Conservation (phyloP, 139 green algal genomes). For the Raphidocelis subcapitata region DNA sequence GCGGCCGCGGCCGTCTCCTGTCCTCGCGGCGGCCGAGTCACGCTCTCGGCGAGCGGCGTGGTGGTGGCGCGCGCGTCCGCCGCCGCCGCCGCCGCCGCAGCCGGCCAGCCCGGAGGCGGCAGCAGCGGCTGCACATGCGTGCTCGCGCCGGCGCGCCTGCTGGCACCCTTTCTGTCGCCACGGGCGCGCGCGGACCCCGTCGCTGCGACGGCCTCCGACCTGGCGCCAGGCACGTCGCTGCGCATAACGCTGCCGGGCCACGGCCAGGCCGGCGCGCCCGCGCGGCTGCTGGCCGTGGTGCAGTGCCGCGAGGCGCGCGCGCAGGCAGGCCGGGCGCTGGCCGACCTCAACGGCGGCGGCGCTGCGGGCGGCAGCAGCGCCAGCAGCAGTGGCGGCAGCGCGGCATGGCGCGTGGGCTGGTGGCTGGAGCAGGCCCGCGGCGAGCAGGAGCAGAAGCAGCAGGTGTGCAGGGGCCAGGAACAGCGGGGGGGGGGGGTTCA, state of each 20-base stretch:
- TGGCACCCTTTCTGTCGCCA: constrained; percentile 17
- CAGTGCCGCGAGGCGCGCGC: constrained; percentile 1
- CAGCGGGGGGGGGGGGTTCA: too few species aligned
- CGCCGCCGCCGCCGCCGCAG: neutral
- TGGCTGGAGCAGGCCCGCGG: constrained; percentile 9
- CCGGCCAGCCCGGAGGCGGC: constrained; percentile 1
- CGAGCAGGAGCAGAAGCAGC: too few species aligned
- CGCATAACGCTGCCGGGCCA: neutral
- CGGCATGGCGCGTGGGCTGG: constrained; percentile 21
- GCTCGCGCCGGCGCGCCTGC: neutral
- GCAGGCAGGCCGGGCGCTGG: constrained; percentile 7
- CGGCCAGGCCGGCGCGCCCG: neutral
- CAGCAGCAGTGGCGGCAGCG: too few species aligned
- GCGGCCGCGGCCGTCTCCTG: constrained; percentile 16
- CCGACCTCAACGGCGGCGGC: neutral
- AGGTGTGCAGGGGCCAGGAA: too few species aligned
- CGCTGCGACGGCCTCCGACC: neutral
- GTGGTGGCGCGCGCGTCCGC: neutral
- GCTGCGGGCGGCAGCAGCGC: too few species aligned
- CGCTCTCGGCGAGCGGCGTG: constrained; percentile 32
- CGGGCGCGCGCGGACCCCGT: neutral
- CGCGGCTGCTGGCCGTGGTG: constrained; percentile 2
- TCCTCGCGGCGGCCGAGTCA: constrained; percentile 23
- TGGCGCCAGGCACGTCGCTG: neutral
- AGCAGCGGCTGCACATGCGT: neutral